Evolutionary conservation across 2,329 filamentous ascomycete species (phyloP), one percentile per base, ranked within the genome.

Genomic region (Xylaria sp.): DNA sequence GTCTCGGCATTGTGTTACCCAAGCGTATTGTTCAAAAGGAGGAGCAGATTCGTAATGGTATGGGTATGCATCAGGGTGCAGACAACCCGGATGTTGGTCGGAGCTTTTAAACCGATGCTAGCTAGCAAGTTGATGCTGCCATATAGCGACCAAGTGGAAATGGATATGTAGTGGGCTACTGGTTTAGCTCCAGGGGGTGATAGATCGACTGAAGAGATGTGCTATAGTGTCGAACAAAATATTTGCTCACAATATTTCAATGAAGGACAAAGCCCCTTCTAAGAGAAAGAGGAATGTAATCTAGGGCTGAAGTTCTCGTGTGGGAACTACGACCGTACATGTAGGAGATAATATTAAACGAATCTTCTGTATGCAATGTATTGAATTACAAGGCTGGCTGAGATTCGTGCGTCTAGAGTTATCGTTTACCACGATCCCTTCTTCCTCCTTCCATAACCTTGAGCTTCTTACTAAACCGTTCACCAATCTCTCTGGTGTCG

Each of bases 381-480:
- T 41, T 52, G 2, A 1, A 56, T 58, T 41, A 3, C 37, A 13
- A 46, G n/a, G 9, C 3, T 2, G 9, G 9, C n/a, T 13, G n/a
- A 8, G 9, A 12, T 58, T 39, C 9, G 23, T 57, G n/a, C 28
- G 10, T 12, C 20, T 58, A 25, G 52, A 13, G 46, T 71, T 63
- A 79, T 63, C 77, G 73, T 67, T 77, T 78, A 52, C 77, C 81
- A 74, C 80, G 78, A 74, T 82, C 81, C 74, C 80, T 81, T 66
- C 81, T 76, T 25, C 78, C 78, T 5, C 77, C 76, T 68, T 84
- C 81, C 74, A 83, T 74, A 39, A 80, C 81, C 83, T 89, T 91
- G 76, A 90, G 84, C 79, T 87, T 88, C 83, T 93, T 93, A 76
- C 89, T 89, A 78, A 92, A 94, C 51, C 87, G 86, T 67, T 94